Percentiles rank a stretch among this genome's conserved stretches.
Evolutionary conservation across 75 land plant genomes (phyloP).

Genomic region (Selaginella moellendorffii): DNA sequence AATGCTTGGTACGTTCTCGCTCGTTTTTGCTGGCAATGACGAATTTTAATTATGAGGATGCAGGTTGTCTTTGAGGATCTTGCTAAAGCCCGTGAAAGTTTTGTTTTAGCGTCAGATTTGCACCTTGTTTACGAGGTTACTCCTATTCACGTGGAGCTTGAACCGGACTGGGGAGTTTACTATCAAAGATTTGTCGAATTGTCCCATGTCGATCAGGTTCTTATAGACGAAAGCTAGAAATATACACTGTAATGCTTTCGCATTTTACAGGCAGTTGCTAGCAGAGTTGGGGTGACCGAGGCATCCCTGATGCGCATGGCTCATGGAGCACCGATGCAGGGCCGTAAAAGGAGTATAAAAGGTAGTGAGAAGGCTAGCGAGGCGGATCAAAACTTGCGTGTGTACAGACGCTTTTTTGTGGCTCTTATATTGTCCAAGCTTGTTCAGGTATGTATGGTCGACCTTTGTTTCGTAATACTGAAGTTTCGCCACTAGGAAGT

Average conservation of each 20-base stretch:
- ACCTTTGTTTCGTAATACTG: too few relatives aligned
- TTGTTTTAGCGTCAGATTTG: conserved; percentile 93
- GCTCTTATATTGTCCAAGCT: conserved; percentile 77
- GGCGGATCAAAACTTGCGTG: conserved; percentile 48
- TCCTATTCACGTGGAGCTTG: conserved; percentile 92
- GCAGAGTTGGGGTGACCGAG: conserved; percentile 76
- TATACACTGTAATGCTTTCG: not conserved
- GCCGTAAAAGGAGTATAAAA: conserved; percentile 28
- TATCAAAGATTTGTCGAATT: conserved; percentile 85
- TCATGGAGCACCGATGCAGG: conserved; percentile 78
- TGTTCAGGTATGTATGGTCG: conserved; percentile 92
- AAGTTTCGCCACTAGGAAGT: conserved; percentile 39
- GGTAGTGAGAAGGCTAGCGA: conserved; percentile 24
- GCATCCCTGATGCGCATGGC: conserved; percentile 98
- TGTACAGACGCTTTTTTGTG: conserved; percentile 81
- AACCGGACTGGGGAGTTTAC: conserved; percentile 92
- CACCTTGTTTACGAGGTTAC: conserved; percentile 87
- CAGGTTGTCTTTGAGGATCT: conserved; percentile 93
- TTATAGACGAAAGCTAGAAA: too few relatives aligned
- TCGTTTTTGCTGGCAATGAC: not conserved
- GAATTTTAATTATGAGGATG: too few relatives aligned
- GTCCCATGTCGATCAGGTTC: conserved; percentile 85
- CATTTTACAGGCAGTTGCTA: conserved; percentile 70
- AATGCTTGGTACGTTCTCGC: conserved; percentile 52
- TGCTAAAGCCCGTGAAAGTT: conserved; percentile 88